A percentile compares a stretch with the other conserved stretches of the same genome.
These are phyloP conservation scores for Lignosus rhinocerotis DNA, from an alignment of 1,284 basidiomycete species.

Conservation along the genomic window DNA sequence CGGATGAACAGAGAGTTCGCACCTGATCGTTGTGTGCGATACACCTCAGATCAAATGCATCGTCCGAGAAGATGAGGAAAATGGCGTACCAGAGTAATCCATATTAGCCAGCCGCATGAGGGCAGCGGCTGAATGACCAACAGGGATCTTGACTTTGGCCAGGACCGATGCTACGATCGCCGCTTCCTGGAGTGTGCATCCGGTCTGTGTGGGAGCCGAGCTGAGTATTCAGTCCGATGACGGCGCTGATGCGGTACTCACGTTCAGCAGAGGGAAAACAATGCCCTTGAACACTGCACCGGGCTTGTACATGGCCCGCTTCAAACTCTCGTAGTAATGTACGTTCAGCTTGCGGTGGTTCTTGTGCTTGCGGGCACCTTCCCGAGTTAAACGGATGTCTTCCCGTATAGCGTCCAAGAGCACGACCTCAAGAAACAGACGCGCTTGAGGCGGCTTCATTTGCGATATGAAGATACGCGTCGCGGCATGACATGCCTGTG, in stretches of 20 bases:
- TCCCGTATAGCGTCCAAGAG: conserved; percentile 90
- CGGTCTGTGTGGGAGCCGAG: conserved; percentile 43
- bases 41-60: not conserved
- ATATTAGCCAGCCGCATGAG: conserved; percentile 92
- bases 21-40: conserved; percentile 43
- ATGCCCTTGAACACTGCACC: conserved; percentile 99
- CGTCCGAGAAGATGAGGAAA: not conserved
- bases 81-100: conserved; percentile 82
- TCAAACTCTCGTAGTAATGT: conserved; percentile 93
- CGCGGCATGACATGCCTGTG: conserved; percentile 92
- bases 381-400: conserved; percentile 62
- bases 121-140: conserved; percentile 95
- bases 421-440: conserved; percentile 91
- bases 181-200: conserved; percentile 93
- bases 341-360: conserved; percentile 88
- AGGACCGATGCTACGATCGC: conserved; percentile 94
- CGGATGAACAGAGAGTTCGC: conserved; percentile 98
- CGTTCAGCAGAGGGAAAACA: conserved; percentile 93
- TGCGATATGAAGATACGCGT: conserved; percentile 96
- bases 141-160: conserved; percentile 90
- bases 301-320: conserved; percentile 94
- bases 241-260: conserved; percentile 40
- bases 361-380: conserved; percentile 45
- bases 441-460: conserved; percentile 95
- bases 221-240: not conserved